phyloP scores from a whole-genome alignment of 176 grass and related monocot species.

The Phragmites australis region DNA sequence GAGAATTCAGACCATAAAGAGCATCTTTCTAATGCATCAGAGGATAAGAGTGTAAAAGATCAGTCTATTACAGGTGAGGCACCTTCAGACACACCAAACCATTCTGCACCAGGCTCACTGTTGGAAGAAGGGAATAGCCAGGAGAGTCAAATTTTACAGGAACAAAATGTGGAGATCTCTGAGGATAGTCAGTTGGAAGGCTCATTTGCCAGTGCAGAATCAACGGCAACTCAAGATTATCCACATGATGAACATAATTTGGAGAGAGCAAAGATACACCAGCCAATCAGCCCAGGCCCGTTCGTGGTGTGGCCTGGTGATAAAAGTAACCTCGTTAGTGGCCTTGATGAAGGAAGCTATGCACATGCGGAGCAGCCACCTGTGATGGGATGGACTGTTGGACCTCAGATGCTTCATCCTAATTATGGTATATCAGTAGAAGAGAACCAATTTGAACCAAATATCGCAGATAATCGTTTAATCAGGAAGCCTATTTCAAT shows the following conservation, averaged over 20 bases:
- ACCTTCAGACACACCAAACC: constrained; percentile 10
- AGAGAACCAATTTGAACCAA: constrained; percentile 47
- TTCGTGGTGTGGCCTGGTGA: constrained; percentile 1
- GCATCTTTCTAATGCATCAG: constrained; percentile 25
- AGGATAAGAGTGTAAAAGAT: constrained; percentile 23
- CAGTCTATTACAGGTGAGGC: not conserved
- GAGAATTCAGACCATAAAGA: constrained; percentile 23
- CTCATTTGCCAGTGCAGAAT: constrained; percentile 2
- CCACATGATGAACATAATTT: constrained; percentile 30
- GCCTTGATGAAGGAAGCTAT: constrained; percentile 31
- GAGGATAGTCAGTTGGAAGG: not conserved
- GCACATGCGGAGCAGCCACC: constrained; percentile 35
- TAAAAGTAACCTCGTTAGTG: constrained; percentile 26
- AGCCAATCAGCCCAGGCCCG: not conserved
- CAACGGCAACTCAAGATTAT: constrained; percentile 40
- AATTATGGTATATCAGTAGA: constrained; percentile 61
- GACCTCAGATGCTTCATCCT: constrained; percentile 71
- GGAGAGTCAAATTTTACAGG: constrained; percentile 28
- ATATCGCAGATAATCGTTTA: constrained; percentile 49
- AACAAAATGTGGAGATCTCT: not conserved
- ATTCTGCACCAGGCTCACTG: not conserved
- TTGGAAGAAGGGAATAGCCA: constrained; percentile 31
- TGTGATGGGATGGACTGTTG: constrained; percentile 56
- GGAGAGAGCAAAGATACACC: constrained; percentile 39
- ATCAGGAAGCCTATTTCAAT: constrained; percentile 66